Evolutionary conservation across 176 grass and related monocot species (phyloP).

Genomic region (Cymbopogon citratus): DNA sequence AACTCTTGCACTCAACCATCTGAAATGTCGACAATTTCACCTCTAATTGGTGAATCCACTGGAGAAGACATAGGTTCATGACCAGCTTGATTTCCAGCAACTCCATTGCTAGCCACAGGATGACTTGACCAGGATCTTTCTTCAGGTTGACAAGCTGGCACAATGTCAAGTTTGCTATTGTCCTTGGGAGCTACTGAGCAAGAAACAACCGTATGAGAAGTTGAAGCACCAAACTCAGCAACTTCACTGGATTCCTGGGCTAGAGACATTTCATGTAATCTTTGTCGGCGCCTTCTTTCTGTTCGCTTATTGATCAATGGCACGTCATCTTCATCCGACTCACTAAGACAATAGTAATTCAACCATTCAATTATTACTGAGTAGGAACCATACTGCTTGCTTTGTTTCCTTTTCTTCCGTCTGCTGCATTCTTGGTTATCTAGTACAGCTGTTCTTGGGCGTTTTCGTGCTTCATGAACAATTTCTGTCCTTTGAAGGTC

Average conservation of each 20-base stretch:
- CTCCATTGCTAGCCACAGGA: neutral
- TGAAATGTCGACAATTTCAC: slow-evolving; percentile 41
- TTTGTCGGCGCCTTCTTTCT: slow-evolving; percentile 46
- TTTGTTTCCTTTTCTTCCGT: slow-evolving; percentile 44
- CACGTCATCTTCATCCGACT: slow-evolving; percentile 43
- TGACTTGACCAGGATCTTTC: neutral
- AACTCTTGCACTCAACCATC: slow-evolving; percentile 33
- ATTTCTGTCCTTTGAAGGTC: neutral
- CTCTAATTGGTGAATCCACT: slow-evolving; percentile 20
- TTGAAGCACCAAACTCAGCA: neutral
- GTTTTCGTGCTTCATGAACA: slow-evolving; percentile 32
- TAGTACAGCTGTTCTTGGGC: slow-evolving; percentile 17
- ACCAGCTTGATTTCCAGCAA: slow-evolving; percentile 10
- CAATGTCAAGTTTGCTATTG: neutral
- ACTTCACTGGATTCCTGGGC: neutral
- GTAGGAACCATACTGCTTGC: slow-evolving; percentile 26
- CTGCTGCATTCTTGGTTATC: slow-evolving; percentile 28
- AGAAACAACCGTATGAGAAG: slow-evolving; percentile 15
- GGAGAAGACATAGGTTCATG: slow-evolving; percentile 8
- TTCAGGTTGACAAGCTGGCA: neutral
- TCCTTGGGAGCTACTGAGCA: neutral
- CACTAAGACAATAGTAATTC: slow-evolving; percentile 36
- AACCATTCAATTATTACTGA: slow-evolving; percentile 36
- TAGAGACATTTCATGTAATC: slow-evolving; percentile 25
- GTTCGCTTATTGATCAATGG: slow-evolving; percentile 66